Conservation (phyloP, 345 rosid genomes). For the Hypericum perforatum region DNA sequence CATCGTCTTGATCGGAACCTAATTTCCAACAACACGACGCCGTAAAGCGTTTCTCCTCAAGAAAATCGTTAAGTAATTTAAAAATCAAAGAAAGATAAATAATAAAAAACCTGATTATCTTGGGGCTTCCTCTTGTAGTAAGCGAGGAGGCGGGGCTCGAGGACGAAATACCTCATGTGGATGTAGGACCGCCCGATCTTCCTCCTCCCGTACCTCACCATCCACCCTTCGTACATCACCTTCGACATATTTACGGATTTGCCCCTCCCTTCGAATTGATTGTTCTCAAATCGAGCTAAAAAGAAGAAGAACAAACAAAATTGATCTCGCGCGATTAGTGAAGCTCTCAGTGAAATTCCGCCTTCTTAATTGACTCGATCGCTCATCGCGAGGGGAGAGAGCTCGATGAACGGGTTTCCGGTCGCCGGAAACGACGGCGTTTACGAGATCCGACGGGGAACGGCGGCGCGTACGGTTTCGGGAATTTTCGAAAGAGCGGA, state of each 20-base stretch:
- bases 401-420: no score
- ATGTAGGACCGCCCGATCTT: constrained; percentile 94
- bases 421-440: no score
- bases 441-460: no score
- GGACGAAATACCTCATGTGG: constrained; percentile 94
- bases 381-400: constrained; percentile 12
- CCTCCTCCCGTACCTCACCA: constrained; percentile 96
- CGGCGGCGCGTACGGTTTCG: no score
- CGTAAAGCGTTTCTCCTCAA: no score
- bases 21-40: background rate
- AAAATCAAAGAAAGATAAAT: background rate
- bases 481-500: no score
- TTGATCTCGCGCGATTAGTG: background rate
- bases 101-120: constrained; percentile 58
- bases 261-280: constrained; percentile 1
- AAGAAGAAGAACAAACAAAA: background rate
- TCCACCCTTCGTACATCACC: constrained; percentile 96
- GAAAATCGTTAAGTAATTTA: background rate
- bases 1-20: constrained; percentile 97
- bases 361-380: constrained; percentile 7
- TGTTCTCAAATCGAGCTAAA: constrained; percentile 2
- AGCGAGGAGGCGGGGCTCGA: constrained; percentile 85
- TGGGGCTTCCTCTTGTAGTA: constrained; percentile 97
- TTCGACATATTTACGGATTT: constrained; percentile 58
- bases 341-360: constrained; percentile 21